Base-by-base conservation (phyloP, 1,284 basidiomycete species). In the Cryptococcus deneoformans region DNA sequence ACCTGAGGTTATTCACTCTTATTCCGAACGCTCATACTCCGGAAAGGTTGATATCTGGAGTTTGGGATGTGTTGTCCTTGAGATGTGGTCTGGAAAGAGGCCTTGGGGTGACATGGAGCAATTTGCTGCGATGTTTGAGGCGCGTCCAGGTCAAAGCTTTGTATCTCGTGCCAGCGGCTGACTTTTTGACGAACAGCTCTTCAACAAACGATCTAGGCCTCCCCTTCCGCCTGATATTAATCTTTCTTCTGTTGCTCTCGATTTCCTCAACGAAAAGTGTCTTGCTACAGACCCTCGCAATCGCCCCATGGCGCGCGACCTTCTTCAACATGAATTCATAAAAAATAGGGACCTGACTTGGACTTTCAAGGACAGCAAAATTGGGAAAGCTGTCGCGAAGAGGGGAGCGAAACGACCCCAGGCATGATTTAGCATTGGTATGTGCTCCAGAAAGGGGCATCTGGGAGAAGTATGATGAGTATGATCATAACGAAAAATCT, bases 21-120 rank as follows among this genome's bases (percentile, higher is more conserved):
- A 62, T 29, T 86, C 87, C 39, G 85, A 89, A 69, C 86, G 87
- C 68, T 87, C 87, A 39, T 99, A 99, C 76, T 92, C 90, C 66
- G 92, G 89, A 67, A 99, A 99, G 79, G 88, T 97, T 40, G 96
- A 99, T 73, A 97, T 99, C 64, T 99, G 95, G 96, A 92, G 90
- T 72, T 84, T 99, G 3, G 95, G 95, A 0, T 99, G 95, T 79
- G 91, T 99, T 12, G 89, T 96, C 4, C 82, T 98, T 63, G 95
- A 99, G 78, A 99, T 99, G 96, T 94, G 93, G 86, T 89, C 92
- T 10, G 96, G 95, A 5, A 84, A 87, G 67, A 81, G 95, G 51
- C 95, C 96, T 5, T 99, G 96, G 96, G 86, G 83, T 20, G 88
- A 89, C 34, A 86, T 92, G 66, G 91, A 95, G 75, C 86, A 87